A percentile compares a stretch with the other conserved stretches of the same genome.
These are phyloP conservation scores for Herpetospermum pedunculosum DNA, from an alignment of 306 rosid species.

Conservation along the genomic window DNA sequence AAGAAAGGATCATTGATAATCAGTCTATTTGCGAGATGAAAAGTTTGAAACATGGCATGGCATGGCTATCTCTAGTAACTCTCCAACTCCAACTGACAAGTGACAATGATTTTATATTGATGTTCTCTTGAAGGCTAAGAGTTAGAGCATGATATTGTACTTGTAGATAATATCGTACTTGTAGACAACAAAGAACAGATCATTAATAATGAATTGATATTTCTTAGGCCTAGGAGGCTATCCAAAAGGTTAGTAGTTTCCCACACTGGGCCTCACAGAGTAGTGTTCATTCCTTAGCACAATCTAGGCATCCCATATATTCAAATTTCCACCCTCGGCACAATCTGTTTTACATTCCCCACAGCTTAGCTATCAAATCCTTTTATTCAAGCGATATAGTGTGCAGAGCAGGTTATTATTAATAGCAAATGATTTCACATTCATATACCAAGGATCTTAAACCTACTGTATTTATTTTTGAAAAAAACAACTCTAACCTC, in stretches of 20 bases:
- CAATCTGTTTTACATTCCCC: neutral
- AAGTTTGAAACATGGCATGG: neutral
- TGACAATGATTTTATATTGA: neutral
- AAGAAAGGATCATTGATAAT: neutral
- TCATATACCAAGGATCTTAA: constrained; percentile 2
- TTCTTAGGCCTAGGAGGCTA: neutral
- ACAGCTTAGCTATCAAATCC: neutral
- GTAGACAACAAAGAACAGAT: neutral
- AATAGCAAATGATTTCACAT: neutral
- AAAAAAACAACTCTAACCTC: constrained; percentile 38
- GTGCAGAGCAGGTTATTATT: neutral
- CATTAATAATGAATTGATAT: neutral
- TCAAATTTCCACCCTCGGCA: neutral
- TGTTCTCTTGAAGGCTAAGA: neutral
- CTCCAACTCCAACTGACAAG: no score
- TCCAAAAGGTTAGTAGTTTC: neutral
- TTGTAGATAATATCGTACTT: neutral
- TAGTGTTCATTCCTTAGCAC: neutral
- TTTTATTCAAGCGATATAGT: neutral
- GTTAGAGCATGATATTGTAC: neutral
- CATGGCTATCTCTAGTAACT: neutral
- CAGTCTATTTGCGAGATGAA: neutral
- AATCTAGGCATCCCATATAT: neutral
- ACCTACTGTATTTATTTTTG: neutral
- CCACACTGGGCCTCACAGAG: neutral